Base-by-base conservation (phyloP, 768 basidiomycete species). In the Infundibulicybe gibba region DNA sequence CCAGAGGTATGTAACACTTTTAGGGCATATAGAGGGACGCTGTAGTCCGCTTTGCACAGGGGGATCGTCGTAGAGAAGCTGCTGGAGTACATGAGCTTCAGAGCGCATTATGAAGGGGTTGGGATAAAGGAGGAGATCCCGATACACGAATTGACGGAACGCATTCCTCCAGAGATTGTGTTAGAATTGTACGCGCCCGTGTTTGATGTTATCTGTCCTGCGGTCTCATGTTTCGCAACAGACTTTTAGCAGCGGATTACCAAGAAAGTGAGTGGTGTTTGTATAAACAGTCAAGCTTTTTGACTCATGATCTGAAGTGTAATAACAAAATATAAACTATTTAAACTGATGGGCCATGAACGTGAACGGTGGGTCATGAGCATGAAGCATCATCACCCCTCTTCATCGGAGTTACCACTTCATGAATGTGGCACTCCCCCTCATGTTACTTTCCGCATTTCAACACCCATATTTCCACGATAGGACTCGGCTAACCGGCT, bases 51-150 rank as follows among this genome's bases (percentile, higher is more conserved):
- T 19, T 47, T 40, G 41, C n/a, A 50, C 52, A 83, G 82, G 25
- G 82, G 74, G 8, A 76, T 86, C 19, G 83, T 95, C 32, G 80
- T 90, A 1, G 90, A 94, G 66, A 94, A 91, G 60, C 72, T 95
- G 44, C 75, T 91, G 35, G 94, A 97, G 64, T 97, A 92, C 60
- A 88, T 95, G 69, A 71, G 79, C 30, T 94, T 87, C 74, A 94
- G 88, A 66, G 71, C 81, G 1, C 76, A 91, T 50, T 92, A 90
- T 60, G 81, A 85, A 50, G 75, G 76, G n/a, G 71, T 69, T 1
- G 79, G 77, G 1, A 68, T 80, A 6, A 90, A 84, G 53, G 90
- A 93, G 55, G 89, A 92, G 41, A 70, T 88, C 16, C 90, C 92
- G 3, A 59, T 79, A 2, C 70, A 76, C 16, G 93, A 97, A 54